Base-by-base conservation (phyloP, 2,329 filamentous ascomycete species). In the Diaporthe ilicicola region DNA sequence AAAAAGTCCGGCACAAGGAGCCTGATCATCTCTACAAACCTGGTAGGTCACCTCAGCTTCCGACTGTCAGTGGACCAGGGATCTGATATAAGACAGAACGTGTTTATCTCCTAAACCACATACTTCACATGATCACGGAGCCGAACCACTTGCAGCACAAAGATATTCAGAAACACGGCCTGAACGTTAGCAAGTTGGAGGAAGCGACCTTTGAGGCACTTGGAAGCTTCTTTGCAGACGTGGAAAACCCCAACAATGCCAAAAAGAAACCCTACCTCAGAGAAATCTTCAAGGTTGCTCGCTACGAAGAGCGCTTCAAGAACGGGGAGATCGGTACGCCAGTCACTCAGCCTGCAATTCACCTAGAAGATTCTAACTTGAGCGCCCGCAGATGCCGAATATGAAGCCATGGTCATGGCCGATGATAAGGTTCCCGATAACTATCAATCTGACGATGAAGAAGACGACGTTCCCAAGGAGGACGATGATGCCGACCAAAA, bases 21-120 rank as follows among this genome's bases (percentile, higher is more conserved):
- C 92, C 92, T 0, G 92, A 94, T 76, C 92, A 94, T 80, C 82
- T 93, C 59, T 88, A 88, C 75, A 93, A 92, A 78, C 39, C 61
- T 19, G 42, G 62, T 61, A 56, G 10, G 55, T 39, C 54, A 50
- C 13, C 29, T 19, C 27, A 22, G 13, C 19, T 42, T 42, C 27
- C n/a, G 3, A 12, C 12, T 51, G 9, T 48, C 22, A 46, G 2
- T 32, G 27, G 6, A 53, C 8, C 9, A 7, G 10, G 13, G 5
- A 29, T 46, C 74, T 76, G 66, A 76, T 61, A 2, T 9, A 15
- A 22, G 50, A 3, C 72, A 91, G 90, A 91, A 75, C 86, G 90
- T 19, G 84, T 91, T 13, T 81, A 86, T 72, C 81, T 92, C 1
- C 80, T 91, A 4, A 85, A 85, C 55, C 89, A 91, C 73, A 90